These are phyloP conservation scores for Paramyrothecium sp. DNA, from an alignment of 2,329 filamentous ascomycete genomes.

Conservation along the genomic window DNA sequence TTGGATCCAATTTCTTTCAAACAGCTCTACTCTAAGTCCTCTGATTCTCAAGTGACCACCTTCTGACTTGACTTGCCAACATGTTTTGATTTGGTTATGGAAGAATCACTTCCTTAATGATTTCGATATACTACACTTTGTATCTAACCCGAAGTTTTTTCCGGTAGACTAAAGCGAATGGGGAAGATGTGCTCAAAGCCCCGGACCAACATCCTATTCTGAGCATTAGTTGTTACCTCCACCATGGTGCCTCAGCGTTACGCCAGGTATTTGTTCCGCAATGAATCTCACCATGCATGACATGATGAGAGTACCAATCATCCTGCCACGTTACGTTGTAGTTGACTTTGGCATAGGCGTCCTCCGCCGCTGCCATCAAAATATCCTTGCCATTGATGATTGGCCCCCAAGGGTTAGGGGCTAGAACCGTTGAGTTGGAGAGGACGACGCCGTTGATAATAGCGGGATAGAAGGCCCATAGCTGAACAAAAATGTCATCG, in stretches of 20 bases:
- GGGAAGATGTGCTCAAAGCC: too few relatives aligned
- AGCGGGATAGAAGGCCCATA: slow-evolving; percentile 14
- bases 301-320: slow-evolving; percentile 19
- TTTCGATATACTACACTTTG: too few relatives aligned
- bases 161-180: too few relatives aligned
- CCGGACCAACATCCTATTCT: too few relatives aligned
- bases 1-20: too few relatives aligned
- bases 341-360: slow-evolving; percentile 12
- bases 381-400: slow-evolving; percentile 17
- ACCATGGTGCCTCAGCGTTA: slow-evolving; percentile 13
- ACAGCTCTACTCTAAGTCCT: too few relatives aligned
- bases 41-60: too few relatives aligned
- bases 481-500: slow-evolving; percentile 4
- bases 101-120: too few relatives aligned
- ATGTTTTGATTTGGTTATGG: too few relatives aligned
- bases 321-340: slow-evolving; percentile 17
- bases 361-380: slow-evolving; percentile 11
- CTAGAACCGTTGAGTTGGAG: slow-evolving; percentile 12
- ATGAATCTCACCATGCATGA: slow-evolving; percentile 18
- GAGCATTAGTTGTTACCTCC: slow-evolving; percentile 6
- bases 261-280: slow-evolving; percentile 20
- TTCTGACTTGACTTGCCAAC: too few relatives aligned
- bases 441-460: slow-evolving; percentile 19
- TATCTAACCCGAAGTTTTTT: too few relatives aligned
- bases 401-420: slow-evolving; percentile 20